phyloP scores from a whole-genome alignment of 192 early-diverging fungal genomes.

The Chytriomyces confervae region DNA sequence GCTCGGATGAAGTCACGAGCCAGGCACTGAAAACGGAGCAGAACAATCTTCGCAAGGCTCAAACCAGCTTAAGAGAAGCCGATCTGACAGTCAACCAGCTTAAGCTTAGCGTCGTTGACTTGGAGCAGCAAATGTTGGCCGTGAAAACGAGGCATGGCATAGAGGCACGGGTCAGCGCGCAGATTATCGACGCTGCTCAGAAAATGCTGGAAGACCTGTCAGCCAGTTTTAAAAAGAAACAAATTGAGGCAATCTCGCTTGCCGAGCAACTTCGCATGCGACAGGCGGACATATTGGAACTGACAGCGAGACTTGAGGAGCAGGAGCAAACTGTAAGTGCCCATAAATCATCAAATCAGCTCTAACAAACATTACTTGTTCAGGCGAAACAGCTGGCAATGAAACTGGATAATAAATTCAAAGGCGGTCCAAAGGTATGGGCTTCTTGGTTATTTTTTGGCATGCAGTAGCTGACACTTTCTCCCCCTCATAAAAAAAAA shows the following conservation, averaged over 20 bases:
- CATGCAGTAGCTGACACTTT: too few species aligned
- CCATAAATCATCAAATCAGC: too few species aligned
- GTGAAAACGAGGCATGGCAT: background rate
- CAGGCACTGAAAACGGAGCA: slow-evolving; percentile 1
- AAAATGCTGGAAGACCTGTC: background rate
- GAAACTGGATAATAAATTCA: too few species aligned
- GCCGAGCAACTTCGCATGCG: too few species aligned
- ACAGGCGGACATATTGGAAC: too few species aligned
- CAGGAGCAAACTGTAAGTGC: too few species aligned
- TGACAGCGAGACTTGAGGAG: too few species aligned
- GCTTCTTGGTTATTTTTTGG: too few species aligned
- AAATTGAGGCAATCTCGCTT: background rate
- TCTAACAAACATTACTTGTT: too few species aligned
- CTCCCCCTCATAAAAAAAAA: too few species aligned
- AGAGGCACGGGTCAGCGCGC: background rate
- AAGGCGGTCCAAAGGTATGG: too few species aligned
- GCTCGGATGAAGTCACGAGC: background rate
- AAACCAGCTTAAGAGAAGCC: slow-evolving; percentile 10
- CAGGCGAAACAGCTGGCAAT: too few species aligned
- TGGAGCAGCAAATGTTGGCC: slow-evolving; percentile 2
- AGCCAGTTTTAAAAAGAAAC: background rate
- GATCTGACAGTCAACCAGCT: background rate
- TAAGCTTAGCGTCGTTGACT: slow-evolving; percentile 2
- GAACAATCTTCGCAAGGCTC: background rate
- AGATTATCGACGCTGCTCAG: slow-evolving; percentile 18